Evolutionary conservation across 495 filamentous ascomycete genomes (phyloP).

Genomic region (Pseudevernia furfuracea): DNA sequence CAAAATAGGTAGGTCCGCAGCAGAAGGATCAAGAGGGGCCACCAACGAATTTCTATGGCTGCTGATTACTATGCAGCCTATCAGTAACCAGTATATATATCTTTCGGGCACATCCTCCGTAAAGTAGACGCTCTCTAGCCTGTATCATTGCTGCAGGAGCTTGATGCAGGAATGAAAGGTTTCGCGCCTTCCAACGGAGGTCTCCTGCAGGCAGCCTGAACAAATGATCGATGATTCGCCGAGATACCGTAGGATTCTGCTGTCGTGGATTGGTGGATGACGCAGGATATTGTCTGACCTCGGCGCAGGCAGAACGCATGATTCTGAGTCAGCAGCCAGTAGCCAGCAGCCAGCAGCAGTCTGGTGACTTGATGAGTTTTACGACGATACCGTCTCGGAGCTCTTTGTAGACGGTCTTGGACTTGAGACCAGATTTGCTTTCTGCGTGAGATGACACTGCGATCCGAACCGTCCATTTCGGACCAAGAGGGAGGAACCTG

Average conservation of each 20-base stretch:
- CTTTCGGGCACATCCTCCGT: neutral
- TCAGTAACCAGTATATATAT: neutral
- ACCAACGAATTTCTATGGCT: neutral
- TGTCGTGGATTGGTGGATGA: neutral
- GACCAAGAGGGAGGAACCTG: constrained; percentile 6
- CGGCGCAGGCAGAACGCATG: neutral
- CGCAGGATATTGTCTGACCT: neutral
- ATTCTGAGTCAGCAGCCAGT: constrained; percentile 12
- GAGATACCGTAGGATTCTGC: neutral
- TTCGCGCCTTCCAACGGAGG: neutral
- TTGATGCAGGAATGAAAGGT: neutral
- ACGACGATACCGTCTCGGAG: neutral
- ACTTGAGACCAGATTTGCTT: neutral
- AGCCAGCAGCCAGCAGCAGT: too few relatives aligned
- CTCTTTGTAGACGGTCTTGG: neutral
- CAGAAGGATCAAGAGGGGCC: neutral
- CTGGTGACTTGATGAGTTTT: neutral
- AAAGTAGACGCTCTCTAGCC: neutral
- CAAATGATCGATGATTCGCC: neutral
- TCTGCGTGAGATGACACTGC: neutral
- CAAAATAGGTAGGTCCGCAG: neutral
- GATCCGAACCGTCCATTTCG: constrained; percentile 16
- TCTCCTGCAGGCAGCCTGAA: neutral
- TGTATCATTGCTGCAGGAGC: neutral
- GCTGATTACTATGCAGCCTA: neutral